Percentiles rank a stretch among this genome's conserved stretches.
phyloP scores from a whole-genome alignment of 495 filamentous ascomycete genomes.

The Aspergillus asperescens region DNA sequence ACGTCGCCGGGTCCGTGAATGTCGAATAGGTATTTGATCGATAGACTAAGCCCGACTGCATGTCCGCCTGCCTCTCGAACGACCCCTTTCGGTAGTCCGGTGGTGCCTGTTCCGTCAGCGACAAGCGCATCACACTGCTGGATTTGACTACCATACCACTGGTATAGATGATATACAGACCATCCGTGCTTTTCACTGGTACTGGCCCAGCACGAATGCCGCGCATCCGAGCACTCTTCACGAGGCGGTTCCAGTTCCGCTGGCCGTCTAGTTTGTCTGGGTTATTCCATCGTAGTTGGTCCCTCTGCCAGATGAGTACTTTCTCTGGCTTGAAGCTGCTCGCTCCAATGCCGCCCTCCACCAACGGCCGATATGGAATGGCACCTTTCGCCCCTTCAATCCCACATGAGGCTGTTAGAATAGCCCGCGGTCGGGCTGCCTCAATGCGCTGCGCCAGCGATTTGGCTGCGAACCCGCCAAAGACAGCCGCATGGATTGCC shows the following conservation, averaged over 20 bases:
- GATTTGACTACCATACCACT: constrained; percentile 44
- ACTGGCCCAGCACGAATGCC: constrained; percentile 64
- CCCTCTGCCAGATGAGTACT: constrained; percentile 72
- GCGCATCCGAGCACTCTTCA: constrained; percentile 59
- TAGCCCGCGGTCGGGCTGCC: constrained; percentile 63
- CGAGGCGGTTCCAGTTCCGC: constrained; percentile 72
- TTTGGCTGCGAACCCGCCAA: constrained; percentile 79
- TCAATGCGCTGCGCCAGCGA: constrained; percentile 88
- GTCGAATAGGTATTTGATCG: constrained; percentile 72
- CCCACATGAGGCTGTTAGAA: constrained; percentile 87
- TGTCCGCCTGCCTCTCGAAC: constrained; percentile 79
- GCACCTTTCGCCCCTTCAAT: constrained; percentile 82
- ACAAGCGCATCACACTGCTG: not conserved
- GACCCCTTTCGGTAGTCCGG: constrained; percentile 84
- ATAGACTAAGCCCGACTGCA: constrained; percentile 76
- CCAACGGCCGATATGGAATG: constrained; percentile 62
- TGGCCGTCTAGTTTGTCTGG: constrained; percentile 59
- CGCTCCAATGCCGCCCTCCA: constrained; percentile 59
- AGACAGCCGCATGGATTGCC: constrained; percentile 86
- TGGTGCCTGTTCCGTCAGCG: constrained; percentile 55
- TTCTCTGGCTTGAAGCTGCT: constrained; percentile 59
- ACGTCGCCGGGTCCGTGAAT: constrained; percentile 77
- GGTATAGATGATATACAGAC: constrained; percentile 88
- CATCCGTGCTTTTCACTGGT: constrained; percentile 69
- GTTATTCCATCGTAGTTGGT: constrained; percentile 67